phyloP scores from a whole-genome alignment of 2,329 filamentous ascomycete species.

The Fusarium dimerum region DNA sequence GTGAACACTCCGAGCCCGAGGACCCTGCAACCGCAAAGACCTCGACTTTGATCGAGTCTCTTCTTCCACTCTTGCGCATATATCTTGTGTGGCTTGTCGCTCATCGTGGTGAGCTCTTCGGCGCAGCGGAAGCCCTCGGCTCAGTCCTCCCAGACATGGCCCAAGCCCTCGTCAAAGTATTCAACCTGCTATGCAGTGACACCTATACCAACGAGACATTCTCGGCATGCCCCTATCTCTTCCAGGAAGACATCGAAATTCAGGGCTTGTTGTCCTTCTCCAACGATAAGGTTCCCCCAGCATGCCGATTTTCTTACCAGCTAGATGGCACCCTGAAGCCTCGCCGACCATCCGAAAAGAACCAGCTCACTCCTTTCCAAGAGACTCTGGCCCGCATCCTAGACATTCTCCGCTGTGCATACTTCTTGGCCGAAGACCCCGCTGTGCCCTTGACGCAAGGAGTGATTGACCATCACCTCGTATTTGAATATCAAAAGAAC shows the following conservation, averaged over 20 bases:
- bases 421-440: conserved; percentile 46
- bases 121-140: conserved; percentile 47
- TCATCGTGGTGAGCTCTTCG: conserved; percentile 46
- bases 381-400: conserved; percentile 49
- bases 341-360: conserved; percentile 34
- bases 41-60: conserved; percentile 40
- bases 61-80: conserved; percentile 54
- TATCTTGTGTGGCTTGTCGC: conserved; percentile 56
- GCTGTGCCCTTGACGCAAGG: conserved; percentile 39
- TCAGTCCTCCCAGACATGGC: conserved; percentile 49
- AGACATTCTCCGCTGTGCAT: conserved; percentile 50
- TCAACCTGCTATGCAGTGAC: conserved; percentile 50
- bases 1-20: conserved; percentile 23
- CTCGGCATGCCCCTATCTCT: conserved; percentile 48
- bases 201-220: conserved; percentile 41
- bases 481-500: conserved; percentile 36
- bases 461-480: conserved; percentile 30
- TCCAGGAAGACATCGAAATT: conserved; percentile 52
- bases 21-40: conserved; percentile 32
- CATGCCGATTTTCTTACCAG: conserved; percentile 41
- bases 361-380: conserved; percentile 33
- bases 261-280: conserved; percentile 47
- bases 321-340: conserved; percentile 42
- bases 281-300: conserved; percentile 38
- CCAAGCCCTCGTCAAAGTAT: conserved; percentile 45